A percentile compares a stretch with the other conserved stretches of the same genome.
Conservation (phyloP, 148 eudicot genomes). For the Hydrangea macrophylla region DNA sequence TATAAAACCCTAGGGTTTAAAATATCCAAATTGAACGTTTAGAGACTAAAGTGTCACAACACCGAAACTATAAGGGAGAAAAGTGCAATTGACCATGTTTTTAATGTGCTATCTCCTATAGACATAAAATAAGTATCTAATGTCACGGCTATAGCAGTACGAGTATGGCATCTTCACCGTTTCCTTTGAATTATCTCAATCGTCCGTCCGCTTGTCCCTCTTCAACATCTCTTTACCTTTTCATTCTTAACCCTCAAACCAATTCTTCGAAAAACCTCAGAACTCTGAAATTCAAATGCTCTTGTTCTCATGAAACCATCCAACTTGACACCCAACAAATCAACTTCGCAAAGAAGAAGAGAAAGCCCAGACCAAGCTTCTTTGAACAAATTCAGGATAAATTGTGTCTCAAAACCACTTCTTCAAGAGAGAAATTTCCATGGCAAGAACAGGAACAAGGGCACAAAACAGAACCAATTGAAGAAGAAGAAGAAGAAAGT, state of each 20-base stretch:
- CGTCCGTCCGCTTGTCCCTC: conserved; percentile 14
- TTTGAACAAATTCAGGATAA: conserved; percentile 70
- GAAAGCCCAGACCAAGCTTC: conserved; percentile 84
- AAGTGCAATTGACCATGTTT: no score
- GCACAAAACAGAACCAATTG: background rate
- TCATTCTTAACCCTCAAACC: conserved; percentile 18
- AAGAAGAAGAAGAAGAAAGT: conserved; percentile 12
- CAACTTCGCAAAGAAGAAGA: conserved; percentile 35
- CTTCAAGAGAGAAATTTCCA: conserved; percentile 49
- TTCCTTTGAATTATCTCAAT: conserved; percentile 15
- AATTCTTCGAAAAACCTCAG: conserved; percentile 19
- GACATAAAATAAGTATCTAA: background rate
- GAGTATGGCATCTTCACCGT: conserved; percentile 19
- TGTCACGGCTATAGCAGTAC: background rate
- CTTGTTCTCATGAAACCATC: conserved; percentile 31
- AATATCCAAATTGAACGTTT: no score
- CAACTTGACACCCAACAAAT: conserved; percentile 27
- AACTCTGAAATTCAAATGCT: conserved; percentile 33
- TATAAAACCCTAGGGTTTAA: no score
- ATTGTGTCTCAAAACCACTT: conserved; percentile 64
- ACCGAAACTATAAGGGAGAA: no score
- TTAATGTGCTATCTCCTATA: no score
- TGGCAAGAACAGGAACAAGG: conserved; percentile 50
- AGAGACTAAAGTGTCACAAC: no score
- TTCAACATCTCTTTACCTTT: conserved; percentile 15